Base-by-base conservation (phyloP, 345 rosid species). In the Pugionium dolabratum region DNA sequence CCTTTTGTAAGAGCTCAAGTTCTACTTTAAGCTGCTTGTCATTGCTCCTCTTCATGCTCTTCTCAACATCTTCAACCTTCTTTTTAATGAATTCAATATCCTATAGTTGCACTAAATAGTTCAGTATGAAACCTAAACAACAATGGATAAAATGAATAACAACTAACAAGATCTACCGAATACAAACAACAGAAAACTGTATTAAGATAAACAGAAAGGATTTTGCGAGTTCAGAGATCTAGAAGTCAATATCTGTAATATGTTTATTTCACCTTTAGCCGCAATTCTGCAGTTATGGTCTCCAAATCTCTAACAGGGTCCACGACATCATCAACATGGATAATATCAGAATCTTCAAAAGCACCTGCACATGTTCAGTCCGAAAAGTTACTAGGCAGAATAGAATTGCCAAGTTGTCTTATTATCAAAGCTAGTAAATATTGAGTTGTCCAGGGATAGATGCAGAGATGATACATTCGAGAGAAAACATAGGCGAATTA, bases 31-130 rank as follows among this genome's bases (percentile, higher is more conserved):
- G 79, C 75, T 80, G 90, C 79, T 94, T 90, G 79, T 94, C 96
- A 71, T 94, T 94, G 92, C 99, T 94, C 83, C 96, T 88, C 82
- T 88, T 94, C 97, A 94, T 87, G 93, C 96, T 88, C 87, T 90
- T 94, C 76, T 90, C 95, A 2, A 90, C 53, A 80, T 94, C 97
- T 59, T 94, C 97, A 54, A 90, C 48, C 79, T 77, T 94, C 67
- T 81, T 90, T 64, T 82, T 90, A 66, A 86, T 66, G 51, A 86
- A 94, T 67, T 94, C 99, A 72, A 90, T 68, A 85, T 94, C 99
- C 99, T 94, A 55, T 63, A 79, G 35, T 67, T 47, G 31, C 30
- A 54, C 49, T 42, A 70, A 51, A 48, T 6, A 49, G 68, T 49
- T 55, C 54, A 59, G 64, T 9, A 34, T 6, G 45, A 47, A 45